Conservation (phyloP, 768 basidiomycete genomes). For the Melanogaster broomeanus region DNA sequence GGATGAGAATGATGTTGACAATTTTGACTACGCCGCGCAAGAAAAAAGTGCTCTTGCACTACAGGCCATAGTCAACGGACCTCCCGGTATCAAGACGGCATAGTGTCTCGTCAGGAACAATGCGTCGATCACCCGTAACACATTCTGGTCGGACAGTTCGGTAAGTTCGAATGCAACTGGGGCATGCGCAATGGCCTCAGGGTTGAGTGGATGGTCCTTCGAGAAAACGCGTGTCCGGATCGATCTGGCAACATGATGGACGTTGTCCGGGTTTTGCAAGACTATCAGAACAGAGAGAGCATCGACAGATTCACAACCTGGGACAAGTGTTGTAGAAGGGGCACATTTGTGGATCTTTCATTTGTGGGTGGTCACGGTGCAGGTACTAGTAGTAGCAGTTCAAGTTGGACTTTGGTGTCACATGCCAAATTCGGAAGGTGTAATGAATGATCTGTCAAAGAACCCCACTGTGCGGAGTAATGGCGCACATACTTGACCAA, state of each 20-base stretch:
- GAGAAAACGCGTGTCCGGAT: conserved; percentile 54
- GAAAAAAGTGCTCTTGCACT: conserved; percentile 46
- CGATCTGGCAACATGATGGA: conserved; percentile 48
- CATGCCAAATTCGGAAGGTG: no score
- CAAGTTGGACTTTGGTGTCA: no score
- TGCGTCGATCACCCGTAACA: conserved; percentile 39
- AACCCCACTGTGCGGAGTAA: no score
- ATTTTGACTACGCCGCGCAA: conserved; percentile 52
- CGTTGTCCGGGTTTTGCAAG: conserved; percentile 37
- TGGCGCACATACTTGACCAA: no score
- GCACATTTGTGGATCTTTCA: conserved; percentile 35
- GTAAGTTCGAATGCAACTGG: conserved; percentile 38
- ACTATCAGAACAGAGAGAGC: background rate
- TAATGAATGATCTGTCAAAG: no score
- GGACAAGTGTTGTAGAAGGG: conserved; percentile 54
- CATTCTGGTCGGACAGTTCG: conserved; percentile 37
- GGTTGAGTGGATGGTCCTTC: conserved; percentile 41
- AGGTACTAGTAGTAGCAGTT: no score
- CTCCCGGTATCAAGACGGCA: conserved; percentile 56
- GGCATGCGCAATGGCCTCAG: conserved; percentile 41
- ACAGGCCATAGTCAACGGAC: conserved; percentile 50
- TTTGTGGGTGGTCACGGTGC: no score
- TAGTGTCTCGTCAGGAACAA: conserved; percentile 50
- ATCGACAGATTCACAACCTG: conserved; percentile 36
- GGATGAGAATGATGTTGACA: conserved; percentile 44